Base-by-base conservation (phyloP, 805 yeast species). In the Blastobotrys mokoenaii region DNA sequence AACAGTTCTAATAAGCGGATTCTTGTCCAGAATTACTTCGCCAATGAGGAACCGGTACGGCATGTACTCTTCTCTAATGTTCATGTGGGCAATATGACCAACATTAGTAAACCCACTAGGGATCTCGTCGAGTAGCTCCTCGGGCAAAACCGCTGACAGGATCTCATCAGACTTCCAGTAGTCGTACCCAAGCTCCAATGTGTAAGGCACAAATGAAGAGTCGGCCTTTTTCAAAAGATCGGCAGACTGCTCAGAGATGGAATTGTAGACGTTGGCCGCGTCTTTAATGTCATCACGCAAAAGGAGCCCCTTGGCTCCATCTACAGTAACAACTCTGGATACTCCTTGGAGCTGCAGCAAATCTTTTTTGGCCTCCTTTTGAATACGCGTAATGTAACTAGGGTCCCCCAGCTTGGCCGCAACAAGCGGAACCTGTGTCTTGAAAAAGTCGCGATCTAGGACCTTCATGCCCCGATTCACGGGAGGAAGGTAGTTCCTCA, bases 11-110 rank as follows among this genome's bases (percentile, higher is more conserved):
- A 93, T 74, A 45, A 79, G 75, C 3, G 86, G 74, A 64, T 85
- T 88, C 59, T 93, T 93, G 65, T 90, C 97, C 46, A 93, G 64
- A 20, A 90, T 79, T 1, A 90, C 87, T 61, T 87, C 85, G 0
- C 98, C 99, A 48, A 94, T 93, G 15, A 93, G 60, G 1, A 67
- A 51, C 40, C 84, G 89, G 59, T 73, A 90, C 1, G 94, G 94
- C 58, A 86, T 80, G 66, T 81, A 93, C 58, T 85, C 93, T 35
- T 82, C 83, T 38, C 88, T 71, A 36, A 93, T 64, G 57, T 93
- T 93, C 58, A 94, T 65, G 64, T 93, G 99, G 0, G 97, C 98
- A 47, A 93, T 75, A 65, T 93, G 97, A 0, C 99, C 99, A 0
- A 95, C 94, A 32, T 80, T 78, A 1, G 97, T 85, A 62, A 84